phyloP scores from a whole-genome alignment of 2,329 filamentous ascomycete species.

The Fusarium sp. region DNA sequence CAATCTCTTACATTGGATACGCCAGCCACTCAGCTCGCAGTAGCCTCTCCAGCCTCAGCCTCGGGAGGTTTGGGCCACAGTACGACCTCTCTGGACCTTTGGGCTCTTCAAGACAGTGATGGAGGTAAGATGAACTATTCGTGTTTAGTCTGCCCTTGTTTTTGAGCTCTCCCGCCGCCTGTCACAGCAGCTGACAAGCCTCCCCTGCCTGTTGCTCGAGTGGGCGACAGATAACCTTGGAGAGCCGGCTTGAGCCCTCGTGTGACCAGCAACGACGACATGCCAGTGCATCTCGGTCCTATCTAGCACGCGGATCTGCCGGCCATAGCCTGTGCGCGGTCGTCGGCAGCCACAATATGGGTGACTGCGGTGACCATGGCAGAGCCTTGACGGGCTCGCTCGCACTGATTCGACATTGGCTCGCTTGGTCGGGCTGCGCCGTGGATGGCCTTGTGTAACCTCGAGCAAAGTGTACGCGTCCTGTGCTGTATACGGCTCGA shows the following conservation, averaged over 20 bases:
- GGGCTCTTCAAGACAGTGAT: conserved; percentile 13
- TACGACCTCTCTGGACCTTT: conserved; percentile 3
- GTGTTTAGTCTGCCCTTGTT: conserved; percentile 3
- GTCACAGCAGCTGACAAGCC: neutral
- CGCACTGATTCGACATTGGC: conserved; percentile 27
- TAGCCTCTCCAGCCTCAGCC: conserved; percentile 4
- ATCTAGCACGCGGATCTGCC: conserved; percentile 5
- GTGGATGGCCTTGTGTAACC: conserved; percentile 29
- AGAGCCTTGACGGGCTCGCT: conserved; percentile 5
- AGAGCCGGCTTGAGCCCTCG: conserved; percentile 24
- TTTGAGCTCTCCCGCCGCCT: neutral
- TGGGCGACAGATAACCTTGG: conserved; percentile 1
- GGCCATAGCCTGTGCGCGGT: neutral
- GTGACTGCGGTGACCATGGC: conserved; percentile 5
- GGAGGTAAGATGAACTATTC: conserved; percentile 31
- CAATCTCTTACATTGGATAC: conserved; percentile 12
- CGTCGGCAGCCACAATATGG: conserved; percentile 22
- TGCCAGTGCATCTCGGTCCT: neutral
- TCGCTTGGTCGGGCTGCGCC: conserved; percentile 25
- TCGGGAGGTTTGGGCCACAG: conserved; percentile 17
- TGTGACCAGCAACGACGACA: conserved; percentile 23
- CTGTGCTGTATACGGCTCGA: conserved; percentile 20
- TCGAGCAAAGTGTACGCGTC: conserved; percentile 30
- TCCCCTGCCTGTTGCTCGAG: conserved; percentile 1
- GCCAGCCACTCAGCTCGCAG: conserved; percentile 18